Evolutionary conservation across 768 basidiomycete genomes (phyloP).

Genomic region (Termitomyces sp.): DNA sequence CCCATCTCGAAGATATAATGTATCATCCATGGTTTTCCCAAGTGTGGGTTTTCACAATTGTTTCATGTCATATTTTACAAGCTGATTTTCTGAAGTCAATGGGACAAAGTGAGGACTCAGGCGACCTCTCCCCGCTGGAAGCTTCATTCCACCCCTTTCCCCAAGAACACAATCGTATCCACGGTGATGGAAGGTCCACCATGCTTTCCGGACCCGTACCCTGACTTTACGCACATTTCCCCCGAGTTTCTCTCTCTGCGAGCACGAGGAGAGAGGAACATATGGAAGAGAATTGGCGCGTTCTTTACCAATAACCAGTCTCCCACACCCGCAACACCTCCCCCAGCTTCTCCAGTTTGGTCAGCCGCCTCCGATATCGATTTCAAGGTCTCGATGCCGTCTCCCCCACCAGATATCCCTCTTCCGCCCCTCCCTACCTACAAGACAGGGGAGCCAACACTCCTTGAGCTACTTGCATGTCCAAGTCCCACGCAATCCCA

Average conservation of each 20-base stretch:
- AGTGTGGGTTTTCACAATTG: conserved; percentile 6
- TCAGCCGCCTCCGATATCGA: neutral
- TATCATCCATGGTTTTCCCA: conserved; percentile 9
- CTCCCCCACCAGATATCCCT: neutral
- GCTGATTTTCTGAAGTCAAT: neutral
- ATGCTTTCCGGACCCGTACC: neutral
- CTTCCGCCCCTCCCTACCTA: neutral
- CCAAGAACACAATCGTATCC: neutral
- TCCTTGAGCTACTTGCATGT: neutral
- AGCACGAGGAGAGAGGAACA: neutral
- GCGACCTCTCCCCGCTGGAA: conserved; percentile 1
- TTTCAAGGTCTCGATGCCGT: neutral
- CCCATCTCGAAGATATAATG: conserved; percentile 1
- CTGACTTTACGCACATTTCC: neutral
- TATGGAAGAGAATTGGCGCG: neutral
- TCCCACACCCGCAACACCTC: neutral
- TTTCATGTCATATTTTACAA: neutral
- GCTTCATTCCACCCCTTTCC: neutral
- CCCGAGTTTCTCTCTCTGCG: neutral
- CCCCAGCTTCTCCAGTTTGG: neutral
- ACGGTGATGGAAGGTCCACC: neutral
- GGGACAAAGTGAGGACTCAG: conserved; percentile 3
- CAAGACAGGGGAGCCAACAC: neutral
- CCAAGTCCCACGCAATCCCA: neutral
- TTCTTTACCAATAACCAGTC: neutral